Percentiles rank a stretch among this genome's conserved stretches.
Evolutionary conservation across 2,329 filamentous ascomycete species (phyloP).

Genomic region (Fusarium metavorans): DNA sequence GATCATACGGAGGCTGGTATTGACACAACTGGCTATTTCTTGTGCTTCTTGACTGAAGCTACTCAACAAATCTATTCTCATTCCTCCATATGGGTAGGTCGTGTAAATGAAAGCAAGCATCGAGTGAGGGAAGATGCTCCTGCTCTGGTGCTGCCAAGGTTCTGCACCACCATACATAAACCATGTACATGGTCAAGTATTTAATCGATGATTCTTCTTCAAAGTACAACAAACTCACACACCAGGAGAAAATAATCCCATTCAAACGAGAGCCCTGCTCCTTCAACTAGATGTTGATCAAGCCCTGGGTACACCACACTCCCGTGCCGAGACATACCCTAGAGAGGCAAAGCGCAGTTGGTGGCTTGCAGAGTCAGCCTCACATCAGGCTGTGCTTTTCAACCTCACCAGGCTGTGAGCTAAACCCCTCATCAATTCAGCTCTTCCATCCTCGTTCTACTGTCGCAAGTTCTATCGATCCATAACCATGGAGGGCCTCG

Average conservation of each 20-base stretch:
- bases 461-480: not conserved
- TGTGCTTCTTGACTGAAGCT: slow-evolving; percentile 73
- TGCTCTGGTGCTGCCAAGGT: too few species aligned
- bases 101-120: not conserved
- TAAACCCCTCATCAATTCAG: not conserved
- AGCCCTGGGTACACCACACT: not conserved
- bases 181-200: too few species aligned
- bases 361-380: not conserved
- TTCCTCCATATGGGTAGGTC: not conserved
- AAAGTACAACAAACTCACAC: not conserved
- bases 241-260: not conserved
- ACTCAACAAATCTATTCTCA: not conserved
- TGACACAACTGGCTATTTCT: slow-evolving; percentile 76
- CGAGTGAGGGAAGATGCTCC: too few species aligned
- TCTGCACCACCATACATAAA: too few species aligned
- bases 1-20: slow-evolving; percentile 80
- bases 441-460: not conserved
- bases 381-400: not conserved
- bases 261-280: not conserved
- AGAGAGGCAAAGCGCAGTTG: not conserved
- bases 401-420: not conserved
- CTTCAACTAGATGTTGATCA: not conserved
- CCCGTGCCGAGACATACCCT: not conserved
- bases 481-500: slow-evolving; percentile 9
- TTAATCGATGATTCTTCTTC: too few species aligned